Evolutionary conservation across 2,329 filamentous ascomycete genomes (phyloP), one percentile per base, ranked within the genome.

Genomic region (Cytospora piceicola): DNA sequence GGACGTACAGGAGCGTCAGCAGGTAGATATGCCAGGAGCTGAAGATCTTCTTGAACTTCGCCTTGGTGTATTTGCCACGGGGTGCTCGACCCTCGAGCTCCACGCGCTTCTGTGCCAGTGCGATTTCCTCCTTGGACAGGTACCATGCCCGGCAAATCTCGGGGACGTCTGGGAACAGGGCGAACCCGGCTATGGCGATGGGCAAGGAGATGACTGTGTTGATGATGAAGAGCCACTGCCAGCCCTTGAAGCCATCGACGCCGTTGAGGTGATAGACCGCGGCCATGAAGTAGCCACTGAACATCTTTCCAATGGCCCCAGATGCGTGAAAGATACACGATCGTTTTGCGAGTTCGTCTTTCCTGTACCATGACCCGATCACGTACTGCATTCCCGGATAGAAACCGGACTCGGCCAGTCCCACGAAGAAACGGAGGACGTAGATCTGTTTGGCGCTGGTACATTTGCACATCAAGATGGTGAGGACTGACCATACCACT

Each of bases 1-100:
- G 82, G 71, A 90, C 80, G 72, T 90, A 90, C 1, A 89, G 74
- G 0, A 85, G 63, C 0, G 81, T 81, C 3, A 91, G 76, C 0
- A 83, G 69, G 63, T 88, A 90, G 1, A 90, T 85, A 68, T 88
- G 88, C 88, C 88, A 90, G 7, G 83, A 85, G 0, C 80, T 79
- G 64, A 90, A 84, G 22, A 90, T 89, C 70, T 83, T 85, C 73
- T 80, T 81, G 49, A 90, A 71, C 74, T 88, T 89, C 75, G 72
- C 70, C 61, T 72, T 73, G 0, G 78, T 80, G 65, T 75, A 81
- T 0, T 75, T 75, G 0, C 76, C 75, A 0, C 80, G 74, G 34
- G 76, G 75, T 2, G 80, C 80, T 4, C 80, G 77, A 1, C 81
- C 81, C 68, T 83, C 82, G 1, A 81, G 73, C 55, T 75, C 67